Percentiles rank a stretch among this genome's conserved stretches.
Evolutionary conservation across 306 rosid species (phyloP).

Genomic region (Quillaja saponaria): DNA sequence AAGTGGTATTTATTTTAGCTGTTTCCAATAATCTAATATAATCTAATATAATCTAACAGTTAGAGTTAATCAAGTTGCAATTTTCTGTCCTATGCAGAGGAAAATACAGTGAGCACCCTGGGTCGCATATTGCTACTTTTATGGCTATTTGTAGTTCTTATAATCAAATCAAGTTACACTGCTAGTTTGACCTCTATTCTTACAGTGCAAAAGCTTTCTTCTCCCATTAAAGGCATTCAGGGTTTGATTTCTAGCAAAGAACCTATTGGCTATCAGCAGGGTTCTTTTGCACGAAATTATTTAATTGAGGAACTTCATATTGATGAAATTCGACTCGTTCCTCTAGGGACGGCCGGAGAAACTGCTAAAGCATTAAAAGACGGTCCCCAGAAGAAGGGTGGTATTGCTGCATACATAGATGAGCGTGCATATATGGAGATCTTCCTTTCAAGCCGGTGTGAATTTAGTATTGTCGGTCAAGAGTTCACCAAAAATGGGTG

Average conservation of each 20-base stretch:
- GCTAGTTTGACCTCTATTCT: constrained; percentile 97
- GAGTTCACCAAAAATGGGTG: constrained; percentile 92
- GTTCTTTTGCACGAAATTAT: constrained; percentile 65
- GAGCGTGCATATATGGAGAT: constrained; percentile 81
- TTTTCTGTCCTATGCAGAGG: constrained; percentile 50
- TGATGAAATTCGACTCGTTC: constrained; percentile 64
- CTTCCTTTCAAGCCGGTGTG: constrained; percentile 81
- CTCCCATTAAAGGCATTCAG: constrained; percentile 80
- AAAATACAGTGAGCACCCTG: constrained; percentile 85
- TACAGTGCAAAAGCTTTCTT: constrained; percentile 82
- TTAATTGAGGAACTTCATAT: constrained; percentile 60
- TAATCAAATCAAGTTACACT: constrained; percentile 91
- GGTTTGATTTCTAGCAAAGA: constrained; percentile 50
- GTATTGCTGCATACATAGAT: constrained; percentile 76
- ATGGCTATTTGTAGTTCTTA: constrained; percentile 94
- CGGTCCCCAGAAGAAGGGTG: constrained; percentile 78
- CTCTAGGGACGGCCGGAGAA: constrained; percentile 62
- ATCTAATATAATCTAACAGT: neutral
- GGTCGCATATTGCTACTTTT: constrained; percentile 80
- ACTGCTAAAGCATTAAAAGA: constrained; percentile 56
- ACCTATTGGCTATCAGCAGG: constrained; percentile 75
- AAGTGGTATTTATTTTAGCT: constrained; percentile 38
- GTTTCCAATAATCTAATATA: neutral
- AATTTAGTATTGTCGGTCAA: constrained; percentile 74
- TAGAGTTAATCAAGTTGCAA: constrained; percentile 20